Base-by-base conservation (phyloP, 1,284 basidiomycete genomes). In the Heimioporus retisporus region DNA sequence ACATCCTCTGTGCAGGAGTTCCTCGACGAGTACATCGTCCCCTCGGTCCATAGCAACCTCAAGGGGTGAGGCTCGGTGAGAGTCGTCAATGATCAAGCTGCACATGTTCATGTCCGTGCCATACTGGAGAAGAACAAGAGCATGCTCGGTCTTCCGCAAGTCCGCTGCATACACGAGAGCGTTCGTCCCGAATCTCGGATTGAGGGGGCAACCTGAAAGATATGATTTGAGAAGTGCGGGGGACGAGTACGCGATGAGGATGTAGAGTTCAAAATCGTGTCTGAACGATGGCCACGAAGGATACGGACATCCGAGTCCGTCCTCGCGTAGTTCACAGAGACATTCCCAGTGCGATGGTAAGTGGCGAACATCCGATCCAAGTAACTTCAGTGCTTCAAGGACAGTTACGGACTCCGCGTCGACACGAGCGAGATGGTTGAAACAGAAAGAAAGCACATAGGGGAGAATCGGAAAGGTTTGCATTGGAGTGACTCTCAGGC, bases 351-450 rank as follows among this genome's bases (percentile, higher is more conserved):
- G 48, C 11, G 55, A 61, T 25, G 64, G 55, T 48, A 58, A 56
- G 18, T 31, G 50, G 21, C 40, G 64, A 43, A 65, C 44, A 21
- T 50, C 56, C 15, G n/a, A 59, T 25, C 44, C 60, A 4, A 65
- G 53, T 13, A 23, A 21, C 6, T 55, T 14, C 18, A 63, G 51
- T 35, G 60, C 51, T 11, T 43, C 31, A 2, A 63, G 18, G 15
- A 55, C 19, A 14, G 8, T 25, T 31, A 23, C 21, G 10, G 60
- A 65, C 16, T 23, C 60, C 10, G 44, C 43, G 23, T 59, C 31
- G 15, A 59, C 57, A 46, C 63, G 51, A 11, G 56, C 56, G 18
- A 65, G 51, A 28, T 65, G 64, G 21, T 63, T 23, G n/a, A 63
- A 63, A 23, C 55, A 31, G 42, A 19, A 55, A 31, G 53, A 31